phyloP scores from a whole-genome alignment of 768 basidiomycete genomes.

The Podaxis sp. region DNA sequence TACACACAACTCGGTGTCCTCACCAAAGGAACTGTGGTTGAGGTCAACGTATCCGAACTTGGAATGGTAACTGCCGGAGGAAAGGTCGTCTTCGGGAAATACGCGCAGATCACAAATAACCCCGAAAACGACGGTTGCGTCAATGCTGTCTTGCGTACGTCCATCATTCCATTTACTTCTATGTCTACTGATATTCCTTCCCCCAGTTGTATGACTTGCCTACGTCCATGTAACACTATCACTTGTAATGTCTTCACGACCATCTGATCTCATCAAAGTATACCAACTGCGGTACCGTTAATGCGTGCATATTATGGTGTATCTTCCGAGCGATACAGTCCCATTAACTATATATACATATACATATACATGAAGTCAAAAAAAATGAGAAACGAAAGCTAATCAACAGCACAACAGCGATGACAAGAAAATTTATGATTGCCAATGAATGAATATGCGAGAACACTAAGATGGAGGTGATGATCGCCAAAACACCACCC shows the following conservation, averaged over 20 bases:
- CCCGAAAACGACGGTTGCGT: conserved; percentile 97
- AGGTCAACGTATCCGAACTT: conserved; percentile 98
- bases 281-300: neutral
- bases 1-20: conserved; percentile 95
- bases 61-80: conserved; percentile 97
- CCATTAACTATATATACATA: neutral
- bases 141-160: conserved; percentile 87
- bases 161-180: conserved; percentile 14
- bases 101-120: conserved; percentile 91
- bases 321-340: neutral
- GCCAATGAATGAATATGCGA: neutral
- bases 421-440: neutral
- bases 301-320: neutral
- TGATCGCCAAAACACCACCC: neutral
- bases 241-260: neutral
- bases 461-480: neutral
- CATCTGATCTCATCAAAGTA: neutral
- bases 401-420: too few species aligned
- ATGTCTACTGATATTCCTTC: conserved; percentile 5
- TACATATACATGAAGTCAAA: neutral
- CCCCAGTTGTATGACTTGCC: conserved; percentile 24
- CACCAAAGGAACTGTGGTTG: conserved; percentile 97
- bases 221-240: conserved; percentile 1
- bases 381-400: neutral
- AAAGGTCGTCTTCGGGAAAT: conserved; percentile 91